Conservation (phyloP, 805 yeast genomes). For the Starmerella cellae region DNA sequence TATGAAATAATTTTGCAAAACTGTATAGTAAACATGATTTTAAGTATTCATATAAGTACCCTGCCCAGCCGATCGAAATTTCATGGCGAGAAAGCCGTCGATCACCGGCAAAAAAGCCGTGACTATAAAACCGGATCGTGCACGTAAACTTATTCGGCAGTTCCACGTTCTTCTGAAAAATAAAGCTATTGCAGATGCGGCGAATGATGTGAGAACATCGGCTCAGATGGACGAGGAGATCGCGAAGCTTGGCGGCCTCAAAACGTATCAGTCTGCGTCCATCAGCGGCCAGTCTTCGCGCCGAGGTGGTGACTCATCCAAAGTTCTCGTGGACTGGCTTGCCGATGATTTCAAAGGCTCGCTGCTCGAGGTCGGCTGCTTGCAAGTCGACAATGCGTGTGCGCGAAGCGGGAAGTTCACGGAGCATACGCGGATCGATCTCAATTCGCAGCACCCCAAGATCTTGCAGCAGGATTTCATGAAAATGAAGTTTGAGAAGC, state of each 20-base stretch:
- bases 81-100: slow-evolving; percentile 12
- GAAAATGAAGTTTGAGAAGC: slow-evolving; percentile 48
- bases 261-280: slow-evolving; percentile 73
- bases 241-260: slow-evolving; percentile 56
- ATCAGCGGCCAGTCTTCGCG: slow-evolving; percentile 62
- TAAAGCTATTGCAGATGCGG: slow-evolving; percentile 15
- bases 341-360: slow-evolving; percentile 17
- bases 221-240: slow-evolving; percentile 52
- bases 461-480: slow-evolving; percentile 74
- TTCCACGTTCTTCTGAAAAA: slow-evolving; percentile 58
- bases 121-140: slow-evolving; percentile 46
- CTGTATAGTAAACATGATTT: too few relatives aligned
- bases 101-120: slow-evolving; percentile 28
- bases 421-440: slow-evolving; percentile 52
- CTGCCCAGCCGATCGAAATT: too few relatives aligned
- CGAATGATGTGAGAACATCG: slow-evolving; percentile 25
- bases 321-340: slow-evolving; percentile 62
- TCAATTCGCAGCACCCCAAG: slow-evolving; percentile 62
- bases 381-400: slow-evolving; percentile 54
- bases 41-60: too few relatives aligned
- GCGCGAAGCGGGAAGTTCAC: slow-evolving; percentile 45
- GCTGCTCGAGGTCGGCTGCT: slow-evolving; percentile 76
- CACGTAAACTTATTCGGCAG: slow-evolving; percentile 63
- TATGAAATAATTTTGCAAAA: too few relatives aligned
- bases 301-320: slow-evolving; percentile 89